Percentiles rank a stretch among this genome's conserved stretches.
Evolutionary conservation across 78 protist species (phyloP).

Genomic region (Dictyostelium intermedium): DNA sequence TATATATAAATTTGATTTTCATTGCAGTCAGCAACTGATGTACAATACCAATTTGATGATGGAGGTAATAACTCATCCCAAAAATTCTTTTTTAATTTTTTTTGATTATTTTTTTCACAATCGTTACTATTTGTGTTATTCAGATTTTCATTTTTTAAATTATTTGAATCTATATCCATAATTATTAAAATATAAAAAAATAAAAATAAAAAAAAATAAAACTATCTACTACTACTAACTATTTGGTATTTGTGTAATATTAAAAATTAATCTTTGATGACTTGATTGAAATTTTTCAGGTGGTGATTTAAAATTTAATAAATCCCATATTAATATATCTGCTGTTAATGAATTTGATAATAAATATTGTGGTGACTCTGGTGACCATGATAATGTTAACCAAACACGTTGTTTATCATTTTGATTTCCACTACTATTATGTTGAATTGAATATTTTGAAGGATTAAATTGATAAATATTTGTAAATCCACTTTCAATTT

Average conservation of each 20-base stretch:
- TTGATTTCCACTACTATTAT: not conserved
- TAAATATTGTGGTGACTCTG: constrained; percentile 24
- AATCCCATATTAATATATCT: constrained; percentile 41
- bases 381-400: constrained; percentile 40
- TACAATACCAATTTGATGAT: constrained; percentile 69
- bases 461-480: not conserved
- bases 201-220: too few species aligned
- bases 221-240: not conserved
- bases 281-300: constrained; percentile 22
- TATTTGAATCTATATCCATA: not conserved
- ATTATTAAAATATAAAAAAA: too few species aligned
- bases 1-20: constrained; percentile 9
- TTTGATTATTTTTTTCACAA: too few species aligned
- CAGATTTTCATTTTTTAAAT: not conserved
- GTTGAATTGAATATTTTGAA: not conserved
- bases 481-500: constrained; percentile 37
- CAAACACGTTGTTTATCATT: constrained; percentile 22
- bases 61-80: constrained; percentile 26
- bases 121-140: not conserved
- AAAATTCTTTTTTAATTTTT: not conserved
- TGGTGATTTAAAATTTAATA: not conserved
- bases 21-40: constrained; percentile 38
- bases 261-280: constrained; percentile 43
- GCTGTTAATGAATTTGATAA: constrained; percentile 23
- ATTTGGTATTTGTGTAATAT: constrained; percentile 4